These are phyloP conservation scores for Tolypocladium nubicola DNA, from an alignment of 2,329 filamentous ascomycete species.

Conservation along the genomic window DNA sequence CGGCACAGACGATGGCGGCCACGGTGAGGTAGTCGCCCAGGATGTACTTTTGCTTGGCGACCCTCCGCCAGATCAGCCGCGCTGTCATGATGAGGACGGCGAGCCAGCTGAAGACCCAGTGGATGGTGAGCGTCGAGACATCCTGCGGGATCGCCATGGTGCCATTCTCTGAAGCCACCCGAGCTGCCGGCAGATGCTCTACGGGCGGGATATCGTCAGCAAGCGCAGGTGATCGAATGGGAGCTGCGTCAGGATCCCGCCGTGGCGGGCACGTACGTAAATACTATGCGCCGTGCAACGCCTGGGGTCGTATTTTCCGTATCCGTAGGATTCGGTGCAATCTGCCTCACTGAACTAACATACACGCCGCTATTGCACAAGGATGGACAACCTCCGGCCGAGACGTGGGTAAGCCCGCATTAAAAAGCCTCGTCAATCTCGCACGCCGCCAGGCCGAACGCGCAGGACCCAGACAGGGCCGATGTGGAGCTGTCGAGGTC, in stretches of 20 bases:
- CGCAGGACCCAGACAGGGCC: background rate
- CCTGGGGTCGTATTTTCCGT: background rate
- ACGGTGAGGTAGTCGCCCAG: slow-evolving; percentile 19
- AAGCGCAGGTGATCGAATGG: too few relatives aligned
- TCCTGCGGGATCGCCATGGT: background rate
- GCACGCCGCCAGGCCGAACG: background rate
- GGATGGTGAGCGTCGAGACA: slow-evolving; percentile 9
- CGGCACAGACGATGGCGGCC: slow-evolving; percentile 25
- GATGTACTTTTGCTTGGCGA: slow-evolving; percentile 8
- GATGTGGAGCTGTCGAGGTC: background rate
- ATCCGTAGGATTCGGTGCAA: background rate
- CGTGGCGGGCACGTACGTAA: background rate
- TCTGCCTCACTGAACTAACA: background rate
- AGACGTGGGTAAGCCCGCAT: too few relatives aligned
- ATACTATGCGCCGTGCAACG: background rate
- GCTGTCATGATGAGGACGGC: slow-evolving; percentile 11
- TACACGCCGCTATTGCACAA: background rate
- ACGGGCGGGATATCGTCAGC: too few relatives aligned
- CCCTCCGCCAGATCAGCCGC: slow-evolving; percentile 10
- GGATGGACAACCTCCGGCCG: too few relatives aligned
- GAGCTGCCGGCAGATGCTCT: background rate
- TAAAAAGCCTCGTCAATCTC: background rate
- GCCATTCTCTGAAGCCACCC: too few relatives aligned
- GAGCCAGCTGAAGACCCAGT: slow-evolving; percentile 14
- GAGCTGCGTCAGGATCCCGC: too few relatives aligned